These are phyloP conservation scores for Rhynchosporium secalis DNA, from an alignment of 2,329 filamentous ascomycete genomes.

Conservation along the genomic window DNA sequence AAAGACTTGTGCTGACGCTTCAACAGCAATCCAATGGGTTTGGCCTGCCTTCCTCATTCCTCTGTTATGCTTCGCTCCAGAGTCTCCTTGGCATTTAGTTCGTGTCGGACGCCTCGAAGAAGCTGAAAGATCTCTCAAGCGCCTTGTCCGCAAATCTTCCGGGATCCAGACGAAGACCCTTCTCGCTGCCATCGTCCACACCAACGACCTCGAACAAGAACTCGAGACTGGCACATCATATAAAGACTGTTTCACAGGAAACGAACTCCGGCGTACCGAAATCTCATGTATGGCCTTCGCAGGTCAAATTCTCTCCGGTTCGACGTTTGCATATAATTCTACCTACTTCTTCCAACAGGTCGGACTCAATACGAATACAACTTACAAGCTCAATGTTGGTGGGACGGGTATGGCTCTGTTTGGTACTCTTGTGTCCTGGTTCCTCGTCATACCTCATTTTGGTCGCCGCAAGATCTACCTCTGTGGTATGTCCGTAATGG, in stretches of 20 bases:
- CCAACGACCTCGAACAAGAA: constrained; percentile 53
- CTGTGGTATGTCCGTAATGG: constrained; percentile 3
- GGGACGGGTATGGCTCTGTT: neutral
- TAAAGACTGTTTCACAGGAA: constrained; percentile 48
- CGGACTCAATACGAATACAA: constrained; percentile 47
- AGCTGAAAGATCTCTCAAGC: constrained; percentile 45
- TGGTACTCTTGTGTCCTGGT: constrained; percentile 1
- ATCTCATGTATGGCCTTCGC: constrained; percentile 58
- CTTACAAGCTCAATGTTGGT: constrained; percentile 40
- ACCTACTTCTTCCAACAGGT: constrained; percentile 60
- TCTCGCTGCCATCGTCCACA: constrained; percentile 53
- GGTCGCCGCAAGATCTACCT: constrained; percentile 13
- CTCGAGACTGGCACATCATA: constrained; percentile 45
- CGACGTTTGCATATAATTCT: constrained; percentile 61
- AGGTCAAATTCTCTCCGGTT: constrained; percentile 61
- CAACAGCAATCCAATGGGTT: constrained; percentile 43
- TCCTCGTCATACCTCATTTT: constrained; percentile 2
- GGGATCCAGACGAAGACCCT: constrained; percentile 18
- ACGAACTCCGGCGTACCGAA: constrained; percentile 50
- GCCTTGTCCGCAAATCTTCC: constrained; percentile 35
- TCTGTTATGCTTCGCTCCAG: constrained; percentile 46
- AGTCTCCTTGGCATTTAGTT: constrained; percentile 52
- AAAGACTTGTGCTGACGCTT: neutral
- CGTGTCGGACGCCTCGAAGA: constrained; percentile 45
- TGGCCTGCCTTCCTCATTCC: constrained; percentile 48